phyloP scores from a whole-genome alignment of 352 stramenopile species.

The Phytophthora pini region DNA sequence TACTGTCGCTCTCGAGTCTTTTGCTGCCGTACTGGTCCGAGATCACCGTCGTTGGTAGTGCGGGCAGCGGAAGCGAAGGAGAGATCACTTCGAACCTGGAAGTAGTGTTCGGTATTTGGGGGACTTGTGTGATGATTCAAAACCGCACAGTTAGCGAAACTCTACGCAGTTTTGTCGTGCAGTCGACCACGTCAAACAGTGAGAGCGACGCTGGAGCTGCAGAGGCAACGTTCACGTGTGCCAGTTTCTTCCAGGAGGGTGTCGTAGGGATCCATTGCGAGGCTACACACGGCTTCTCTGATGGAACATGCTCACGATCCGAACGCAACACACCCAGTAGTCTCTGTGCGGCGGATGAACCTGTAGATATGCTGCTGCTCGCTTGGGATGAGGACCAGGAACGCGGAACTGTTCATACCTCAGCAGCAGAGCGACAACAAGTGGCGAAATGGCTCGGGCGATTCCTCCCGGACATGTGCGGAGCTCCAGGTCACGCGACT shows the following conservation, averaged over 20 bases:
- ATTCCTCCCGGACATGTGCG: constrained; percentile 53
- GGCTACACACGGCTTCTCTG: constrained; percentile 28
- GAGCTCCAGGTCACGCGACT: constrained; percentile 36
- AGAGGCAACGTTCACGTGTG: constrained; percentile 50
- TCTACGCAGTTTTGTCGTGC: constrained; percentile 26
- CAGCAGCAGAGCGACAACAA: constrained; percentile 19
- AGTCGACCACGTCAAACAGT: constrained; percentile 9
- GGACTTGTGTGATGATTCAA: constrained; percentile 57
- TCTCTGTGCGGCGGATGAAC: constrained; percentile 37
- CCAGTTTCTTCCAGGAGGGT: constrained; percentile 40
- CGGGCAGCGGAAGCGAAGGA: constrained; percentile 5
- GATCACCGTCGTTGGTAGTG: constrained; percentile 26
- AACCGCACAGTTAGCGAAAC: constrained; percentile 24
- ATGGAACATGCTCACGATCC: constrained; percentile 33
- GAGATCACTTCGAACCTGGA: constrained; percentile 40
- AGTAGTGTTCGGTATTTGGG: constrained; percentile 62
- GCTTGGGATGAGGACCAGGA: constrained; percentile 42
- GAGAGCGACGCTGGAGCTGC: constrained; percentile 9
- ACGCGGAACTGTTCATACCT: constrained; percentile 23
- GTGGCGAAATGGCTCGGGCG: constrained; percentile 42
- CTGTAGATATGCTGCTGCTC: constrained; percentile 41
- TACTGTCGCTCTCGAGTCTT: constrained; percentile 46
- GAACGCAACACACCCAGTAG: constrained; percentile 27
- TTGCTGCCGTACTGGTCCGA: constrained; percentile 67
- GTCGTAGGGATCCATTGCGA: constrained; percentile 43